Evolutionary conservation across 352 stramenopile species (phyloP), one percentile per base, ranked within the genome.

Genomic region (Thraustochytrium aureum): DNA sequence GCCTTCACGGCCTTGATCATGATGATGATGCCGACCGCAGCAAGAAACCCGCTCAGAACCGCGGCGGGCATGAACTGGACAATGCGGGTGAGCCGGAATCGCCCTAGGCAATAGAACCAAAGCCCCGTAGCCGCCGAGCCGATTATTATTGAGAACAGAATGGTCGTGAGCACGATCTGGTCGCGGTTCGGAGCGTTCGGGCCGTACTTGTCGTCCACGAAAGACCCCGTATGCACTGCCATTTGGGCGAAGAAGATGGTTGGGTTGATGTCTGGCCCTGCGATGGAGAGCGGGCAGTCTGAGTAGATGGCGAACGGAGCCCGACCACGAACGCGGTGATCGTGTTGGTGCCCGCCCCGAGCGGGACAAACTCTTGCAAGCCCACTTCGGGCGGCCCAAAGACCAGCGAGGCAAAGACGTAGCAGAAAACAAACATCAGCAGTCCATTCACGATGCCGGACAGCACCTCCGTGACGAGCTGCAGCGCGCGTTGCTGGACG

Each of bases 391-490:
- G 37, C 7, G 30, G 47, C 22, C 69, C 69, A 38, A 79, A 79
- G 50, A 79, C 50, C 30, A 79, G 69, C n/a, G 37, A 65, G 17
- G 69, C 59, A 35, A 79, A 79, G 22, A 79, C 69, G 41, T 79
- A 79, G 59, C 69, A 79, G 30, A 79, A 79, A n/a, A 64, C 54
- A 39, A 79, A 50, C 69, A 79, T 79, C 39, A 79, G 59, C 52
- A 79, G 50, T 26, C 69, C 69, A 35, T 79, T 79, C 33, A 79
- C 69, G 12, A 79, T n/a, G 50, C 69, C 69, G 30, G 37, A 65
- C 33, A 79, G 32, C 6, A 79, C 14, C 38, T 79, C 69, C 0
- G 69, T 79, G 10, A 74, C 7, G 26, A 59, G 33, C 41, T 79
- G 64, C 6, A 74, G n/a, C n/a, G n/a, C n/a, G n/a, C n/a, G n/a